These are phyloP conservation scores for Phyllosticta capitalensis DNA, from an alignment of 2,329 filamentous ascomycete species.

Conservation along the genomic window DNA sequence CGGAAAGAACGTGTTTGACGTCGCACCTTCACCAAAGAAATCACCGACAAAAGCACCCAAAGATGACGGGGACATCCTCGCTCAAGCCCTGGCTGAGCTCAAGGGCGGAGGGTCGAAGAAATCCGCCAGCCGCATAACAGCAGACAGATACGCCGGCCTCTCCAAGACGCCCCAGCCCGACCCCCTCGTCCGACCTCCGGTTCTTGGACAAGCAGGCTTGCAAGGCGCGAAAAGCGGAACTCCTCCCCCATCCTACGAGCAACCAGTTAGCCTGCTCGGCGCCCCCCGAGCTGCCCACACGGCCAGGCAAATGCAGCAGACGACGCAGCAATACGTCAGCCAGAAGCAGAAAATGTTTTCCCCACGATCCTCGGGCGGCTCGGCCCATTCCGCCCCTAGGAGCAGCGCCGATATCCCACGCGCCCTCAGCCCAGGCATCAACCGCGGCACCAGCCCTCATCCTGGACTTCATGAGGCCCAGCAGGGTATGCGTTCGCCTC, in stretches of 20 bases:
- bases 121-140: slow-evolving; percentile 74
- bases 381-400: slow-evolving; percentile 25
- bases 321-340: slow-evolving; percentile 76
- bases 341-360: slow-evolving; percentile 75
- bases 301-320: slow-evolving; percentile 88
- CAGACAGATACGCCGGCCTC: slow-evolving; percentile 90
- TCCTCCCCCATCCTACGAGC: slow-evolving; percentile 80
- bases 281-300: slow-evolving; percentile 89
- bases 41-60: slow-evolving; percentile 26
- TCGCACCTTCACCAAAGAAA: slow-evolving; percentile 60
- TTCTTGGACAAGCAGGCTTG: slow-evolving; percentile 30
- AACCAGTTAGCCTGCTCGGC: slow-evolving; percentile 66
- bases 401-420: slow-evolving; percentile 34
- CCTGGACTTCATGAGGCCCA: slow-evolving; percentile 41
- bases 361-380: slow-evolving; percentile 13
- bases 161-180: slow-evolving; percentile 57
- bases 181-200: slow-evolving; percentile 29
- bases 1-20: slow-evolving; percentile 91
- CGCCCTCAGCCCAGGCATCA: slow-evolving; percentile 57
- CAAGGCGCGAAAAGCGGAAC: slow-evolving; percentile 58
- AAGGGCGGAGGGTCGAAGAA: slow-evolving; percentile 74
- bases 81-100: slow-evolving; percentile 80
- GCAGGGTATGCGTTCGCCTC: not conserved
- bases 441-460: slow-evolving; percentile 48
- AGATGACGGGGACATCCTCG: slow-evolving; percentile 77